Evolutionary conservation across 169 alveolate genomes (phyloP).

Genomic region (Perkinsus marinus): DNA sequence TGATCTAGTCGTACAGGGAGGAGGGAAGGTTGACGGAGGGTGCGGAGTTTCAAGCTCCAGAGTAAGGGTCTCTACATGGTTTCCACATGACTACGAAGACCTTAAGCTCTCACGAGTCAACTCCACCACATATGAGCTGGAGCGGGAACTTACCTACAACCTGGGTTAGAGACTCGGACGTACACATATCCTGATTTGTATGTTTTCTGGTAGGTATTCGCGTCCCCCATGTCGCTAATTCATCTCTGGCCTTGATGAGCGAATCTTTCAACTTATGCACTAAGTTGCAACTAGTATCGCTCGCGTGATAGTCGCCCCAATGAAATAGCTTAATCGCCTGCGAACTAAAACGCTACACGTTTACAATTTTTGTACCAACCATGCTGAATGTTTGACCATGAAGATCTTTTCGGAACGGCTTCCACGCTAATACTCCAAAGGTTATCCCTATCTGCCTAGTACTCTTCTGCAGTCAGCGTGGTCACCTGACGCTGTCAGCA

Average conservation of each 20-base stretch:
- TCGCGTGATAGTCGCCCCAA: too few relatives aligned
- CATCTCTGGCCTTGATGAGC: conserved; percentile 9
- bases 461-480: conserved; percentile 3
- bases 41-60: background rate
- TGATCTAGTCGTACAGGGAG: conserved; percentile 4
- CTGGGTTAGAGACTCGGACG: too few relatives aligned
- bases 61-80: too few relatives aligned
- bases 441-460: background rate
- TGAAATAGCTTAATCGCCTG: too few relatives aligned
- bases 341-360: too few relatives aligned
- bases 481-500: too few relatives aligned
- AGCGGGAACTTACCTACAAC: background rate
- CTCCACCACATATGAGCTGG: conserved; percentile 3
- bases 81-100: background rate
- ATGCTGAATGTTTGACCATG: too few relatives aligned
- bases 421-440: background rate
- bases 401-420: background rate
- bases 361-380: too few relatives aligned
- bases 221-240: too few relatives aligned
- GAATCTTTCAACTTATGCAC: too few relatives aligned
- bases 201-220: too few relatives aligned
- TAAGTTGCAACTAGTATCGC: too few relatives aligned
- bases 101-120: background rate
- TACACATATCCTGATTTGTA: conserved; percentile 6
- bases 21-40: conserved; percentile 3